Conservation (phyloP, 306 rosid genomes). For the Nissolia schottii region DNA sequence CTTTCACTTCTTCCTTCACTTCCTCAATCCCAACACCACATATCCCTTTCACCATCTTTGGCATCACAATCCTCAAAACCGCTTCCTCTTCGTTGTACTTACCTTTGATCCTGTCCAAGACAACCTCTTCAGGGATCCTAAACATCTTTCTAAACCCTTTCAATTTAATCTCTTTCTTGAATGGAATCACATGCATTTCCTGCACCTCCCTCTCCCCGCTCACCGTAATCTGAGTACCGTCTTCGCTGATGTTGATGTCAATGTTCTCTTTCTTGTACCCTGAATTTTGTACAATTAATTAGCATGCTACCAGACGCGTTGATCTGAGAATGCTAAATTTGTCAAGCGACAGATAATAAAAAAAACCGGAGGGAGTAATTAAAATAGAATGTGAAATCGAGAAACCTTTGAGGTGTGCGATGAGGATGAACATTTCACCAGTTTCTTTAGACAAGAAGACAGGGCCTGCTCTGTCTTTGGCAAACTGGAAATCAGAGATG, state of each 20-base stretch:
- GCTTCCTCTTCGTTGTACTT: constrained; percentile 44
- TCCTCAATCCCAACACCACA: constrained; percentile 45
- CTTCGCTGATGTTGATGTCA: constrained; percentile 52
- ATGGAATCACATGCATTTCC: constrained; percentile 54
- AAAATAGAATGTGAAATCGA: not conserved
- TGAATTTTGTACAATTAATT: constrained; percentile 21
- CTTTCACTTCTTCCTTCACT: constrained; percentile 48
- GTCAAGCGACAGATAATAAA: too few relatives aligned
- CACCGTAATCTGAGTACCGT: constrained; percentile 48
- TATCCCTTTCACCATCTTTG: constrained; percentile 46
- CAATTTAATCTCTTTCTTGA: constrained; percentile 44
- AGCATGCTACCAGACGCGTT: not conserved
- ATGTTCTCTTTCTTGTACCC: constrained; percentile 58
- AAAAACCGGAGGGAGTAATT: too few relatives aligned
- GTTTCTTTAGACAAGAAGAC: constrained; percentile 53
- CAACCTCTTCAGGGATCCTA: constrained; percentile 47
- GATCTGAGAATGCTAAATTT: too few relatives aligned
- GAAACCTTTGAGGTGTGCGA: constrained; percentile 56
- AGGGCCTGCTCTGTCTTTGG: constrained; percentile 52
- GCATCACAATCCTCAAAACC: constrained; percentile 48
- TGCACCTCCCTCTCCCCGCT: constrained; percentile 56
- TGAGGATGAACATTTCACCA: constrained; percentile 51
- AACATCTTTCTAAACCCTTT: constrained; percentile 53
- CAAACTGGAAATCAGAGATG: constrained; percentile 43
- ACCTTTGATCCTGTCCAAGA: constrained; percentile 61